Evolutionary conservation across 192 early-diverging fungal genomes (phyloP).

Genomic region (Backusella morwellensis): DNA sequence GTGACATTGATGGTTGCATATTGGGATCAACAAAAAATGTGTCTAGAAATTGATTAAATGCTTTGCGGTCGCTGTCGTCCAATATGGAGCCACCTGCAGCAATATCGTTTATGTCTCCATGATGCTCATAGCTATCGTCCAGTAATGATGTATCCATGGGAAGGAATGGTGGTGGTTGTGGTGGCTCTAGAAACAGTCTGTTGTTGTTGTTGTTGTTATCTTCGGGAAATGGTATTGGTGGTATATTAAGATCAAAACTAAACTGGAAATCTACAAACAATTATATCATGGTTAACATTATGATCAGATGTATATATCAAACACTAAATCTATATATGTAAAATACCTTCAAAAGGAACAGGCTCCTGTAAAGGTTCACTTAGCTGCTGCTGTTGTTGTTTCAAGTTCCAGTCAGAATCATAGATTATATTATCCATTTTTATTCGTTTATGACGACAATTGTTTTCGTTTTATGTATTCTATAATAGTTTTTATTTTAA

Average conservation of each 20-base stretch:
- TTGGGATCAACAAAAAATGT: constrained; percentile 48
- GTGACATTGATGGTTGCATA: constrained; percentile 2
- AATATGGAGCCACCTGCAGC: constrained; percentile 13
- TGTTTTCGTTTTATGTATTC: not conserved
- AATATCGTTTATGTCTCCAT: not conserved
- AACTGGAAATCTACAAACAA: constrained; percentile 35
- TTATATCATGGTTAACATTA: not conserved
- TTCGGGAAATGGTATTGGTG: not conserved
- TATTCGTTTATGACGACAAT: not conserved
- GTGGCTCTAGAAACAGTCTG: not conserved
- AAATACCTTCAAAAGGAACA: constrained; percentile 37
- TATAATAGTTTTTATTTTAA: not conserved
- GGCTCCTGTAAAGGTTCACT: constrained; percentile 25
- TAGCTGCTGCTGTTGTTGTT: constrained; percentile 1
- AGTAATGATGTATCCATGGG: constrained; percentile 1
- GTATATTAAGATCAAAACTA: constrained; percentile 33
- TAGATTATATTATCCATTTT: not conserved
- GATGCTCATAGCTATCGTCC: not conserved
- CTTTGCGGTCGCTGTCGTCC: constrained; percentile 41
- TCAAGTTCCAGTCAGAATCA: constrained; percentile 4
- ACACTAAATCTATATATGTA: not conserved
- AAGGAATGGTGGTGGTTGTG: not conserved
- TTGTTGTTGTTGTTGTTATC: not conserved
- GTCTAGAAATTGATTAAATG: constrained; percentile 54
- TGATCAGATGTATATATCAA: not conserved